Base-by-base conservation (phyloP, 129 eudicot genomes). In the Tagetes erecta region DNA sequence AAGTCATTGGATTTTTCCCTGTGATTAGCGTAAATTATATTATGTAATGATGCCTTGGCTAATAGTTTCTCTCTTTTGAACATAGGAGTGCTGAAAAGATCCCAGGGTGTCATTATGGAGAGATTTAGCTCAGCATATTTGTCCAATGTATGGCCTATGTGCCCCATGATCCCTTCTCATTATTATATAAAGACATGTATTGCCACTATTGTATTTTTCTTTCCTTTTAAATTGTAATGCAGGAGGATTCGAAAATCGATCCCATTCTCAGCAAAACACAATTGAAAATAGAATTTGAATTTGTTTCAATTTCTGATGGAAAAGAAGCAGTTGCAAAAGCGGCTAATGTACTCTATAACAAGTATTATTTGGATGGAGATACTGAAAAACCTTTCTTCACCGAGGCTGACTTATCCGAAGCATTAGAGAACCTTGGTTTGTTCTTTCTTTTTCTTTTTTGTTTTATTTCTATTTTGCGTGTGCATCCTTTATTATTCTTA, bases 311-410 rank as follows among this genome's bases (percentile, higher is more conserved):
- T 67, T 40, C 88, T 67, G 98, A 92, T 79, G 89, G 92, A 68
- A 92, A 92, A 80, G 81, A 83, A 83, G 95, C 90, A 35, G 86
- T 89, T 31, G 90, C 81, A 37, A 84, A 83, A 87, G 98, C 98
- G 41, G 95, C 95, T 46, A 90, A 89, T 80, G 49, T 80, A 20
- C 95, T 92, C n/a, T 87, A 77, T 58, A 72, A 59, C 56, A 92
- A 90, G 83, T 78, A 90, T 71, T 81, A 87, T 68, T 36, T 63
- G 35, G 72, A 62, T 53, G 71, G 71, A 53, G 59, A 73, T 44
- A 40, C 78, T 40, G 86, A 86, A 71, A 83, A 82, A 70, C 84
- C 87, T n/a, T 76, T 77, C 56, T 73, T 88, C 67, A 81, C 90
- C 0, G 98, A 92, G 68, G 47, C 83, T 60, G 77, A 86, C 80